These are phyloP conservation scores for Salicornia ramosissima DNA, from an alignment of 148 eudicot species.

Conservation along the genomic window DNA sequence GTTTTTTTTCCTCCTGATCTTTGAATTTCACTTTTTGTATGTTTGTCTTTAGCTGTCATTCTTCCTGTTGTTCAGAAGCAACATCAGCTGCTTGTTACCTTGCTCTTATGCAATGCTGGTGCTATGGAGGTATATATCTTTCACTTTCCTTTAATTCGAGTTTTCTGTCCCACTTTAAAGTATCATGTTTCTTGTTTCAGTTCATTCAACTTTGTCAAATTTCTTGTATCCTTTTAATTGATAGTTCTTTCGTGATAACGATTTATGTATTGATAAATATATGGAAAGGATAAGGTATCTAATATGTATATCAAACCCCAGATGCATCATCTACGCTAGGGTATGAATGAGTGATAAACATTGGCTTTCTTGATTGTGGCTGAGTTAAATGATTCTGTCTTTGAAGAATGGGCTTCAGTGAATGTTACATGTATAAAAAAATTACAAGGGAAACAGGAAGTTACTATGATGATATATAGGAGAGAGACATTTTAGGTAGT, in stretches of 20 bases:
- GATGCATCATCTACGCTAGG: background rate
- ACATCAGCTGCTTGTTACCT: slow-evolving; percentile 87
- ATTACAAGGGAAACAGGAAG: too few relatives aligned
- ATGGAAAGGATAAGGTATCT: too few relatives aligned
- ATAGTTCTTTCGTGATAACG: too few relatives aligned
- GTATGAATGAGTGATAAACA: background rate
- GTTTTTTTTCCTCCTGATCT: background rate
- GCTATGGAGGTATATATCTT: slow-evolving; percentile 40
- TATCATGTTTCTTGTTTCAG: background rate
- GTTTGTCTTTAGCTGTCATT: slow-evolving; percentile 58
- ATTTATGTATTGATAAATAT: too few relatives aligned
- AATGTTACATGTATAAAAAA: too few relatives aligned
- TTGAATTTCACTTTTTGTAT: background rate
- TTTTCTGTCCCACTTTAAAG: background rate
- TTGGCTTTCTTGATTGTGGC: background rate
- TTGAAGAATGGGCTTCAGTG: background rate
- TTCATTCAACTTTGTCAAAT: too few relatives aligned
- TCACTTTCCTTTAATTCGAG: background rate
- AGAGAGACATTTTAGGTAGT: too few relatives aligned
- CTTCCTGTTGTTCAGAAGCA: slow-evolving; percentile 92
- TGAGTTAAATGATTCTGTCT: background rate
- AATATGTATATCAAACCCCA: background rate
- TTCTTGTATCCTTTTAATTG: too few relatives aligned
- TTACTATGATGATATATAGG: too few relatives aligned
- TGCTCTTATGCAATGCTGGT: slow-evolving; percentile 40